These are phyloP conservation scores for Colletotrichum sp. DNA, from an alignment of 2,329 filamentous ascomycete species.

Conservation along the genomic window DNA sequence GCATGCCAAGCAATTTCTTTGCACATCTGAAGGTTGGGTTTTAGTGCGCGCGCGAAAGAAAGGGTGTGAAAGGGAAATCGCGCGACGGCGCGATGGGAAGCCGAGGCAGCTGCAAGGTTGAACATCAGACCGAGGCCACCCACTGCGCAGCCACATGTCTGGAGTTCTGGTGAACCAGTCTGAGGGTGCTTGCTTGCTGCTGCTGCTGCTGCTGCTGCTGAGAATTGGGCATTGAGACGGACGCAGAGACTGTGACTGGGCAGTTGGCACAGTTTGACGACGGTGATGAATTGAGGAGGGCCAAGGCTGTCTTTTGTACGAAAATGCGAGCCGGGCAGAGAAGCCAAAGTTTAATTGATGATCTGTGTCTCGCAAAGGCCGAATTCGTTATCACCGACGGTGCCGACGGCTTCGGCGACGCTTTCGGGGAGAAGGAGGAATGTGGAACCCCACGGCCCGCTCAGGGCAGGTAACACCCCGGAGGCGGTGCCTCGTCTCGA, in stretches of 20 bases:
- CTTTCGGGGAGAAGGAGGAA: not conserved
- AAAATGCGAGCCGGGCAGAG: not conserved
- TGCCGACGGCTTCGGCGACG: not conserved
- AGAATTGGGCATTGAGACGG: not conserved
- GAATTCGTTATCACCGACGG: not conserved
- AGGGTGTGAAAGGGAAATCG: not conserved
- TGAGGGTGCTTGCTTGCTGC: not conserved
- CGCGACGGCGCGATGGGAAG: not conserved
- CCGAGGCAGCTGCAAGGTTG: not conserved
- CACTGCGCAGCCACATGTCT: not conserved
- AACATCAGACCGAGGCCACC: not conserved
- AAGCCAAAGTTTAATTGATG: not conserved
- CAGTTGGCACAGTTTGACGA: not conserved
- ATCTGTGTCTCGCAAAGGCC: not conserved
- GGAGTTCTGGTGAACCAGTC: not conserved
- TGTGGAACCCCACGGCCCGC: not conserved
- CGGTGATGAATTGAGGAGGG: not conserved
- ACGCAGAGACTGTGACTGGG: not conserved
- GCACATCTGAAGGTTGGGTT: not conserved
- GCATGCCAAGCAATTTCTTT: not conserved
- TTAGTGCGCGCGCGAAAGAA: not conserved
- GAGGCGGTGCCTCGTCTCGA: constrained; percentile 1
- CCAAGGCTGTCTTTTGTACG: not conserved
- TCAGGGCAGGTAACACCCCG: not conserved
- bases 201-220: not conserved